A percentile compares a stretch with the other conserved stretches of the same genome.
Evolutionary conservation across 345 rosid species (phyloP).

Genomic region (Ceriops tagal): DNA sequence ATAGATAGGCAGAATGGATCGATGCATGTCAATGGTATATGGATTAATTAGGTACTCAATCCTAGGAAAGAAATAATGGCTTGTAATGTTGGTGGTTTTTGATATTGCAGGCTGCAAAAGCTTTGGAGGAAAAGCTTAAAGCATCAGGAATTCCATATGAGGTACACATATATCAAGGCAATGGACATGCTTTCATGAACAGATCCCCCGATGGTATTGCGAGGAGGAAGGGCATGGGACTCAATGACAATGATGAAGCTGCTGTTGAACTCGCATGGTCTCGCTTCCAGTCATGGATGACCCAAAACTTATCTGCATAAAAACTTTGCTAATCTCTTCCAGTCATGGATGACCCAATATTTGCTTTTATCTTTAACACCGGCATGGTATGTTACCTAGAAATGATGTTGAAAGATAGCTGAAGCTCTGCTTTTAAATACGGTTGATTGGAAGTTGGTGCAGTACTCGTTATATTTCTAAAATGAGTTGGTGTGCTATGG

Average conservation of each 20-base stretch:
- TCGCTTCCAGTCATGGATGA: slow-evolving; percentile 82
- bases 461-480: background rate
- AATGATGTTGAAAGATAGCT: background rate
- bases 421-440: background rate
- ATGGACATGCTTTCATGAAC: slow-evolving; percentile 82
- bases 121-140: slow-evolving; percentile 78
- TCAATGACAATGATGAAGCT: slow-evolving; percentile 72
- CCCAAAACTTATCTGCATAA: slow-evolving; percentile 40
- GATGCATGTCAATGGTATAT: too few species aligned
- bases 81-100: background rate
- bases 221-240: slow-evolving; percentile 80
- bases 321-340: slow-evolving; percentile 7
- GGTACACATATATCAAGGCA: slow-evolving; percentile 78
- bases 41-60: too few species aligned
- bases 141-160: slow-evolving; percentile 65
- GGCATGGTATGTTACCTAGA: background rate
- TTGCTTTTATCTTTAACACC: background rate
- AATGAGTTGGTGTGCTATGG: background rate
- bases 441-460: background rate
- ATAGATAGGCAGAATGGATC: too few species aligned
- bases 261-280: slow-evolving; percentile 86
- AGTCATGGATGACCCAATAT: slow-evolving; percentile 61
- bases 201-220: slow-evolving; percentile 60
- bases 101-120: slow-evolving; percentile 67
- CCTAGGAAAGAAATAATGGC: too few species aligned